These are phyloP conservation scores for Lathyrus oleraceus DNA, from an alignment of 306 rosid species.

Conservation along the genomic window DNA sequence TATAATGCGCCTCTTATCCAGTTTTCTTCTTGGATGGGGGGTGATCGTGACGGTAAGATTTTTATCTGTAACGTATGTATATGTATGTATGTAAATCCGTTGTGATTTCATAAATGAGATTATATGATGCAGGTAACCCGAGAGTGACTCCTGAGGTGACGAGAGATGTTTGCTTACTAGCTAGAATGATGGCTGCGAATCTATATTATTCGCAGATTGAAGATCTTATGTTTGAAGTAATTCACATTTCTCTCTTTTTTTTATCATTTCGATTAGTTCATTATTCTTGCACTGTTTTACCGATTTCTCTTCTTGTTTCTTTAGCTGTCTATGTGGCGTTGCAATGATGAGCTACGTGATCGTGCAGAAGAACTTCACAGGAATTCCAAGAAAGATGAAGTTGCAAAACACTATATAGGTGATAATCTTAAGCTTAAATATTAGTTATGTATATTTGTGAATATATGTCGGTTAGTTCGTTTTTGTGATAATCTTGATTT, in stretches of 20 bases:
- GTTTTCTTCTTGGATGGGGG: conserved; percentile 99
- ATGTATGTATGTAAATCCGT: background rate
- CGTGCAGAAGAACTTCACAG: conserved; percentile 73
- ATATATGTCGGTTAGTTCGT: conserved; percentile 2
- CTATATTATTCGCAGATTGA: conserved; percentile 96
- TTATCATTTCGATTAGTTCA: conserved; percentile 24
- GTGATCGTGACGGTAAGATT: conserved; percentile 93
- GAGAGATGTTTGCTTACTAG: conserved; percentile 93
- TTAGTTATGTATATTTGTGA: background rate
- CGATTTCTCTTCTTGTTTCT: conserved; percentile 28
- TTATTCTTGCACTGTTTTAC: conserved; percentile 6
- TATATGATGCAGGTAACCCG: conserved; percentile 76
- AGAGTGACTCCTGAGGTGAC: conserved; percentile 99
- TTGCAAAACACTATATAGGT: conserved; percentile 98
- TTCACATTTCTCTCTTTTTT: conserved; percentile 29
- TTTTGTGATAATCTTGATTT: conserved; percentile 20
- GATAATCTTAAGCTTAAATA: conserved; percentile 27
- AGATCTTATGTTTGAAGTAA: conserved; percentile 98
- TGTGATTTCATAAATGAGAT: background rate
- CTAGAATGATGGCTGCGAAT: conserved; percentile 99
- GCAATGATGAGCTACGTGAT: conserved; percentile 88
- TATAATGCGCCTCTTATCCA: conserved; percentile 96
- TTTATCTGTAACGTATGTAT: background rate
- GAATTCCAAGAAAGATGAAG: conserved; percentile 77
- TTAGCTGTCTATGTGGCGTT: conserved; percentile 99